Percentiles rank a stretch among this genome's conserved stretches.
Conservation (phyloP, 2,329 filamentous ascomycete genomes). For the Exophiala mesophila region DNA sequence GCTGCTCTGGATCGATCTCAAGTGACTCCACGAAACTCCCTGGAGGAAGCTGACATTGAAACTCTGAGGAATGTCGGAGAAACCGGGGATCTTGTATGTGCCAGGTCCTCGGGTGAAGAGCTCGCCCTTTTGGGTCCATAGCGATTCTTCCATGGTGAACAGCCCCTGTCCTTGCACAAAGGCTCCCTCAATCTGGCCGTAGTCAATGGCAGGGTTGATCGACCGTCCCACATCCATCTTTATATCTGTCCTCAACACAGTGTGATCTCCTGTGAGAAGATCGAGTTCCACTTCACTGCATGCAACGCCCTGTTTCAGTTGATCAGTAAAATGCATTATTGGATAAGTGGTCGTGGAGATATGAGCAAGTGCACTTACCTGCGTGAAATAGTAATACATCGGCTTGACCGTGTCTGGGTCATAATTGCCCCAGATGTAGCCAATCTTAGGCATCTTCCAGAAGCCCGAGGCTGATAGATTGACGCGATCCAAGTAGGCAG, state of each 20-base stretch:
- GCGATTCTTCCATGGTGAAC: conserved; percentile 70
- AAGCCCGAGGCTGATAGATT: conserved; percentile 97
- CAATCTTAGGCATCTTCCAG: conserved; percentile 96
- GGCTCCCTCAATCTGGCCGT: conserved; percentile 77
- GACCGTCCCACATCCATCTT: conserved; percentile 83
- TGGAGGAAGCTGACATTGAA: conserved; percentile 82
- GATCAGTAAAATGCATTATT: background rate
- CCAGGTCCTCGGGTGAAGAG: conserved; percentile 54
- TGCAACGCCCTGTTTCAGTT: conserved; percentile 60
- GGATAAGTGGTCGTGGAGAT: background rate
- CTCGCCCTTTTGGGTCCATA: conserved; percentile 62
- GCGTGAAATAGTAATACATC: conserved; percentile 99
- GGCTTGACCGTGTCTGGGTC: background rate
- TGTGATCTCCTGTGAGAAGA: conserved; percentile 90
- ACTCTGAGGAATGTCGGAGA: conserved; percentile 79
- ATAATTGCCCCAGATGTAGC: conserved; percentile 74
- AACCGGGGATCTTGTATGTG: conserved; percentile 85
- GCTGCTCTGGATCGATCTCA: conserved; percentile 78
- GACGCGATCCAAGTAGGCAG: conserved; percentile 92
- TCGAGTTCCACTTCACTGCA: conserved; percentile 91
- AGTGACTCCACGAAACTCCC: conserved; percentile 79
- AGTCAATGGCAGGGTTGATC: conserved; percentile 68
- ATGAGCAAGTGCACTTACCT: conserved; percentile 34
- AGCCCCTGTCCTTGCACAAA: conserved; percentile 76
- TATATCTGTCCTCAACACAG: conserved; percentile 79